Conservation (phyloP, 139 green algal species). For the Chlamydomonas sphaeroides region DNA sequence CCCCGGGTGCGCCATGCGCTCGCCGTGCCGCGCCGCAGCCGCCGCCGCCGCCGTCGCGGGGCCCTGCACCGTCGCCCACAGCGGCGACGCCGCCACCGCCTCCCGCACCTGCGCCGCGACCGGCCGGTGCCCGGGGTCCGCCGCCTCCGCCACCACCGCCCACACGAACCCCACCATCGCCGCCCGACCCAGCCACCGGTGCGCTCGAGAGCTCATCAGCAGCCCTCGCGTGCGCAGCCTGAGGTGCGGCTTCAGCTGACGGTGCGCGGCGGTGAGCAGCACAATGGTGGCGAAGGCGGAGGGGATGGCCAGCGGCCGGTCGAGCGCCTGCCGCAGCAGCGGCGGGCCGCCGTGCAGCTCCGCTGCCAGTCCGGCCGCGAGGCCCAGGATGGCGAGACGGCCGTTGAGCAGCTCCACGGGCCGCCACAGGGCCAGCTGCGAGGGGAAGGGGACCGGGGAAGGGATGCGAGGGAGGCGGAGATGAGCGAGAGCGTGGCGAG, state of each 20-base stretch:
- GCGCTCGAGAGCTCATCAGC: slow-evolving; percentile 7
- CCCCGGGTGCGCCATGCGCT: neutral
- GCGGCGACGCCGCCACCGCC: neutral
- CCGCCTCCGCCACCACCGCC: slow-evolving; percentile 18
- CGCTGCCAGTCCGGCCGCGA: neutral
- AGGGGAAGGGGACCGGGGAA: neutral
- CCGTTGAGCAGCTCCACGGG: slow-evolving; percentile 37
- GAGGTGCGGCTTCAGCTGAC: slow-evolving; percentile 12
- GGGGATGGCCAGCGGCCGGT: slow-evolving; percentile 1
- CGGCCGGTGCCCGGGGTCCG: slow-evolving; percentile 9
- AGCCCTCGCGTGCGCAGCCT: slow-evolving; percentile 3
- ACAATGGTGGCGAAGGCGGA: slow-evolving; percentile 11
- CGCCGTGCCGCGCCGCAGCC: neutral
- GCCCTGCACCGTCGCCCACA: neutral
- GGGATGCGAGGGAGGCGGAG: neutral
- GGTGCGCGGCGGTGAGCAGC: slow-evolving; percentile 25
- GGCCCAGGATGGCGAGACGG: slow-evolving; percentile 24
- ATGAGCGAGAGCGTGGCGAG: too few relatives aligned
- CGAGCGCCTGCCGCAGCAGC: neutral
- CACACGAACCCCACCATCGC: slow-evolving; percentile 29
- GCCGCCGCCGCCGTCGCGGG: neutral
- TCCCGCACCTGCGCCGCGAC: slow-evolving; percentile 14
- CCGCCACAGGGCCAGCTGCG: slow-evolving; percentile 32
- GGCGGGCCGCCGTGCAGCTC: neutral
- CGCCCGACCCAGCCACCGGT: slow-evolving; percentile 24